A percentile compares a stretch with the other conserved stretches of the same genome.
Evolutionary conservation across 495 filamentous ascomycete genomes (phyloP).

Genomic region (Glonium stellatum): DNA sequence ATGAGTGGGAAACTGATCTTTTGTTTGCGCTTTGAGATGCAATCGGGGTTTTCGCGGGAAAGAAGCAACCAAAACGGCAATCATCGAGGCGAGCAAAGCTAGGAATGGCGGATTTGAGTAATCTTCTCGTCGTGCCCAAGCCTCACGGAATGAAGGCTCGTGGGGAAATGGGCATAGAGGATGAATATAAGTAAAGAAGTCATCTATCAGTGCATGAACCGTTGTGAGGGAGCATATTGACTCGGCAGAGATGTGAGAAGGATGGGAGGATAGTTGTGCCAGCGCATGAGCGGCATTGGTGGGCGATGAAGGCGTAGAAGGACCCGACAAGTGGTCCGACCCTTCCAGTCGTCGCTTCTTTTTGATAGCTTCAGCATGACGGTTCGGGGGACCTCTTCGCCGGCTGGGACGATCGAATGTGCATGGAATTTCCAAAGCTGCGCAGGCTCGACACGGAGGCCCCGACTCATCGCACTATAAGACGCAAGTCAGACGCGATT

Average conservation of each 20-base stretch:
- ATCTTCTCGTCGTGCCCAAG: conserved; percentile 65
- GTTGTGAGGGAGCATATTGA: conserved; percentile 64
- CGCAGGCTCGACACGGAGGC: conserved; percentile 74
- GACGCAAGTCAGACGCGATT: conserved; percentile 10
- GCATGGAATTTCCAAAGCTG: conserved; percentile 71
- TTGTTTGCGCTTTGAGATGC: conserved; percentile 58
- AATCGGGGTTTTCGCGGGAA: conserved; percentile 71
- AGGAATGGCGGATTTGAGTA: conserved; percentile 60
- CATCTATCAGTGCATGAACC: conserved; percentile 64
- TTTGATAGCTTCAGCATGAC: conserved; percentile 77
- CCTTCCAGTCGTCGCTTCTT: conserved; percentile 51
- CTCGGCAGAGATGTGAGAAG: conserved; percentile 53
- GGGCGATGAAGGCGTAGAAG: conserved; percentile 41
- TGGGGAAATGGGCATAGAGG: conserved; percentile 81
- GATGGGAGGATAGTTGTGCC: conserved; percentile 35
- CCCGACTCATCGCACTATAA: conserved; percentile 70
- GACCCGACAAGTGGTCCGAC: conserved; percentile 22
- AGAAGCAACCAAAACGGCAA: conserved; percentile 66
- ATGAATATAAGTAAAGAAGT: conserved; percentile 87
- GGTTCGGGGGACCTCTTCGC: conserved; percentile 77
- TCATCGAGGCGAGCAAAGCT: conserved; percentile 74
- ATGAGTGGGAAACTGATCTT: conserved; percentile 58
- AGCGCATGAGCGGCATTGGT: conserved; percentile 44
- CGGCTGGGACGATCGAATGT: conserved; percentile 73
- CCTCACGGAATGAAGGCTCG: conserved; percentile 72